Conservation (phyloP, 495 filamentous ascomycete genomes). For the Podospora conica region DNA sequence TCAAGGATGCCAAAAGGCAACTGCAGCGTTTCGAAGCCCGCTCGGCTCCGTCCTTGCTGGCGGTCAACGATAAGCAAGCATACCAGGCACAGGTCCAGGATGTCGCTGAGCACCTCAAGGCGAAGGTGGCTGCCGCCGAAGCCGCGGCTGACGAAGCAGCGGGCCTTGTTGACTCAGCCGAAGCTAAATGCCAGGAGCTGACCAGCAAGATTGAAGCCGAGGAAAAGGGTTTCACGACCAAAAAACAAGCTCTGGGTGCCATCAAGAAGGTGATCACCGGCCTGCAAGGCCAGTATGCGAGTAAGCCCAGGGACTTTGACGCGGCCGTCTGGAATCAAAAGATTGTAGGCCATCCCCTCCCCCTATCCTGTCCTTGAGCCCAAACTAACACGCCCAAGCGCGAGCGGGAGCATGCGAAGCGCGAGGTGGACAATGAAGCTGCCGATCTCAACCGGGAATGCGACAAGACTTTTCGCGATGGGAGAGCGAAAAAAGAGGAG, state of each 20-base stretch:
- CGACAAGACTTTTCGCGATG: conserved; percentile 19
- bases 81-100: conserved; percentile 46
- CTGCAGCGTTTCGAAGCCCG: conserved; percentile 53
- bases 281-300: conserved; percentile 39
- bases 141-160: conserved; percentile 43
- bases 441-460: conserved; percentile 31
- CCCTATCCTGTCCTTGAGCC: not conserved
- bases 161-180: conserved; percentile 44
- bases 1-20: conserved; percentile 41
- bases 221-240: conserved; percentile 40
- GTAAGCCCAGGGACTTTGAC: conserved; percentile 44
- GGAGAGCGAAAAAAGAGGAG: conserved; percentile 18
- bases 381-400: conserved; percentile 22
- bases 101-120: conserved; percentile 48
- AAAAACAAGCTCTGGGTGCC: conserved; percentile 46
- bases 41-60: conserved; percentile 59
- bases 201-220: conserved; percentile 53
- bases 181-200: conserved; percentile 51
- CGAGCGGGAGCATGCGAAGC: conserved; percentile 39
- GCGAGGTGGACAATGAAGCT: conserved; percentile 39
- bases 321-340: conserved; percentile 46
- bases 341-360: conserved; percentile 39
- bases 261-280: conserved; percentile 38
- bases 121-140: conserved; percentile 47
- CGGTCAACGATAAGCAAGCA: conserved; percentile 57